Evolutionary conservation across 2,329 filamentous ascomycete species (phyloP).

Genomic region (Fonsecaea erecta): DNA sequence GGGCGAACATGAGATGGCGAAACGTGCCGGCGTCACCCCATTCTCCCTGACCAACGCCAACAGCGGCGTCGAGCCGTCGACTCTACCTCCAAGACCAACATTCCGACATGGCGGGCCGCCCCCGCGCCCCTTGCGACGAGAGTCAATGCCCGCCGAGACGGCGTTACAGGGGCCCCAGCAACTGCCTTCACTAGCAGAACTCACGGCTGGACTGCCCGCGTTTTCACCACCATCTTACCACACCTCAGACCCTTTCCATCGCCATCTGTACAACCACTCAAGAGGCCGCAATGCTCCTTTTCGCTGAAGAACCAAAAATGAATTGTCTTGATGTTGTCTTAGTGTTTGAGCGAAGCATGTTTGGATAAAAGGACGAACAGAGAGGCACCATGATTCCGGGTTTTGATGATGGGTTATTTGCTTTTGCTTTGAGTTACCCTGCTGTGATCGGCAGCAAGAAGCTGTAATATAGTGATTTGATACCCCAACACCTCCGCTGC

Average conservation of each 20-base stretch:
- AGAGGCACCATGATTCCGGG: slow-evolving; percentile 25
- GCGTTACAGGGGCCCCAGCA: slow-evolving; percentile 44
- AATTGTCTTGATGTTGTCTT: slow-evolving; percentile 22
- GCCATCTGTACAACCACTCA: slow-evolving; percentile 43
- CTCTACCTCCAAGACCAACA: slow-evolving; percentile 24
- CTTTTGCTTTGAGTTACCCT: slow-evolving; percentile 39
- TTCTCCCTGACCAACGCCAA: slow-evolving; percentile 68
- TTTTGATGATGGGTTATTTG: slow-evolving; percentile 38
- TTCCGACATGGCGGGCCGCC: slow-evolving; percentile 25
- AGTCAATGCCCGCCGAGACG: slow-evolving; percentile 43
- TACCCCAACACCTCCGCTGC: slow-evolving; percentile 19
- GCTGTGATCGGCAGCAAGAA: slow-evolving; percentile 48
- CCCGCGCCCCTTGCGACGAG: slow-evolving; percentile 46
- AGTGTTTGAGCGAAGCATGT: slow-evolving; percentile 39
- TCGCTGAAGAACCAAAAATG: slow-evolving; percentile 37
- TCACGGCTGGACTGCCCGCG: slow-evolving; percentile 53
- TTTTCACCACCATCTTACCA: slow-evolving; percentile 46
- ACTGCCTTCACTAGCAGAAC: slow-evolving; percentile 53
- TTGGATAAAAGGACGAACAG: slow-evolving; percentile 39
- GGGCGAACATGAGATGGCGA: slow-evolving; percentile 90
- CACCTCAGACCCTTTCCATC: slow-evolving; percentile 26
- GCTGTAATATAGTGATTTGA: slow-evolving; percentile 38
- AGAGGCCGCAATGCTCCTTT: slow-evolving; percentile 42
- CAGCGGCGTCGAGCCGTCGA: slow-evolving; percentile 20
- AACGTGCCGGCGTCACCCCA: slow-evolving; percentile 84